phyloP scores from a whole-genome alignment of 2,329 filamentous ascomycete genomes.

The Arthroderma uncinatum region DNA sequence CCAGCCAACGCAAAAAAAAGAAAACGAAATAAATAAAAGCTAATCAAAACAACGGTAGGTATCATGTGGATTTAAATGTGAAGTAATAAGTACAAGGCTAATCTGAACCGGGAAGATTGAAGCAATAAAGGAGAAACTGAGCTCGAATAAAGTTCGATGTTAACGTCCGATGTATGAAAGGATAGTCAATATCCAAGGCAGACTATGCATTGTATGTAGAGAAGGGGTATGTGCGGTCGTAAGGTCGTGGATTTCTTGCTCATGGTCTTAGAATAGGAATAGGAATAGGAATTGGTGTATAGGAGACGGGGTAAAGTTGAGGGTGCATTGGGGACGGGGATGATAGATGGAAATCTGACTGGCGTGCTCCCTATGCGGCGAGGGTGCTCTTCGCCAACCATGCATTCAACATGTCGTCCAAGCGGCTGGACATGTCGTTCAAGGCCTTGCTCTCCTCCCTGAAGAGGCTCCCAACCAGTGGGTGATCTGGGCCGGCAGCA shows the following conservation, averaged over 20 bases:
- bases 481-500: conserved; percentile 72
- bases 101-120: not conserved
- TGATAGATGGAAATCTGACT: not conserved
- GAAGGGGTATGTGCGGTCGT: conserved; percentile 1
- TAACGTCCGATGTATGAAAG: not conserved
- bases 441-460: conserved; percentile 76
- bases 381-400: conserved; percentile 49
- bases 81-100: not conserved
- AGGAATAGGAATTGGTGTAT: not conserved
- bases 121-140: not conserved
- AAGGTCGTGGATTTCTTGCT: not conserved
- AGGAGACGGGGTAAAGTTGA: not conserved
- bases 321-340: not conserved
- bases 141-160: not conserved
- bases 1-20: not conserved
- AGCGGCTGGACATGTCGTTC: conserved; percentile 76
- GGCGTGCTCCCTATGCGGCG: not conserved
- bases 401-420: conserved; percentile 76
- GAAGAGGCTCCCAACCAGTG: conserved; percentile 68
- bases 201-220: not conserved
- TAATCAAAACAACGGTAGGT: not conserved
- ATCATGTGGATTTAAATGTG: not conserved
- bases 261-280: not conserved
- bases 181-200: not conserved
- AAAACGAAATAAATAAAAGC: not conserved